phyloP scores from a whole-genome alignment of 2,329 filamentous ascomycete genomes.

The Trichoderma oligosporum region DNA sequence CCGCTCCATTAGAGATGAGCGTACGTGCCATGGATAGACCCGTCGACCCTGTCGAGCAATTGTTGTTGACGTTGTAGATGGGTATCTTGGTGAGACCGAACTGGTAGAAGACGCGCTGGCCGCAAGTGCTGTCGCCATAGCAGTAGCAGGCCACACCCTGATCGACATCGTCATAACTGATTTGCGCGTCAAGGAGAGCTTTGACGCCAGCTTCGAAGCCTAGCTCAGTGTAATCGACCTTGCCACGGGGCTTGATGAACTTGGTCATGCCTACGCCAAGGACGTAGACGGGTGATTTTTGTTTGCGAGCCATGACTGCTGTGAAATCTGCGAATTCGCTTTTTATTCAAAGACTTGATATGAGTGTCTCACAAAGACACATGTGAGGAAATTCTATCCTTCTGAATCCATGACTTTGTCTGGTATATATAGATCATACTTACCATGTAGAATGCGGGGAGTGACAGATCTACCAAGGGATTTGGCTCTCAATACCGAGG shows the following conservation, averaged over 20 bases:
- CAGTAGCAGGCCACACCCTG: constrained; percentile 96
- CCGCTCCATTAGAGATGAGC: constrained; percentile 72
- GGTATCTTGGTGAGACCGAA: constrained; percentile 97
- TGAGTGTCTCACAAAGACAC: too few species aligned
- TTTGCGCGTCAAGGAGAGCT: constrained; percentile 77
- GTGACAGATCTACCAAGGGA: neutral
- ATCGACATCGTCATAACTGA: constrained; percentile 95
- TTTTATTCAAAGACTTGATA: too few species aligned
- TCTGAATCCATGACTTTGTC: neutral
- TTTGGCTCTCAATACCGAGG: constrained; percentile 8
- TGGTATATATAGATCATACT: neutral
- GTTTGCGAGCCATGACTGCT: constrained; percentile 45
- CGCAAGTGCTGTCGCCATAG: constrained; percentile 92
- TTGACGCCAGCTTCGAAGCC: constrained; percentile 91
- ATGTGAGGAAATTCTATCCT: too few species aligned
- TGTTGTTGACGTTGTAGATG: constrained; percentile 98
- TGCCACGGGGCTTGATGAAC: constrained; percentile 94
- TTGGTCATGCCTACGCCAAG: constrained; percentile 98
- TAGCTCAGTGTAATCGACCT: constrained; percentile 91
- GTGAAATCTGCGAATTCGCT: neutral
- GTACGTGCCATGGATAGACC: constrained; percentile 80
- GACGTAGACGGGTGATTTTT: constrained; percentile 67
- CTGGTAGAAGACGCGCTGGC: constrained; percentile 96
- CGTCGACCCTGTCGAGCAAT: constrained; percentile 93
- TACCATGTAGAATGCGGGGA: constrained; percentile 4